Base-by-base conservation (phyloP, 768 basidiomycete genomes). In the Collybia sp. region DNA sequence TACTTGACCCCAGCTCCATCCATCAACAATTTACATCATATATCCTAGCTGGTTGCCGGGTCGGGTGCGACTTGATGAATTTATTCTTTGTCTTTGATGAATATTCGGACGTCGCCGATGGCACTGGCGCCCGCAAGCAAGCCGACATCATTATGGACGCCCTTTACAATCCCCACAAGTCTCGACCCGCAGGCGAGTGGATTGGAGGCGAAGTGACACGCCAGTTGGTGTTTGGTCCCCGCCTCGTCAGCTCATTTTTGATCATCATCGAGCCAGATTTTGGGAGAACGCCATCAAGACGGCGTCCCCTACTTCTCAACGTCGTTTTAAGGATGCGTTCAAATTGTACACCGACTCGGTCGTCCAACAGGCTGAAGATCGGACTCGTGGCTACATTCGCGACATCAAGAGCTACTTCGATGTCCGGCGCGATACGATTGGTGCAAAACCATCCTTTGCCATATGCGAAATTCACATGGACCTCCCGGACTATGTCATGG, bases 1-100 rank as follows among this genome's bases (percentile, higher is more conserved):
- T n/a, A n/a, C 71, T 8, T 30, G 53, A 36, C 34, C 12, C 36
- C 13, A 40, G 11, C n/a, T 25, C 17, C 6, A 37, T 37, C 17
- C 6, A 16, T 32, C 32, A 16, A 34, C 12, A 33, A 34, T 19
- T 8, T 11, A 15, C 30, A 5, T 44, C 20, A 30, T 34, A 11
- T 34, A 16, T 12, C 18, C 31, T 12, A 18, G 30, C 12, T 16
- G 15, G 16, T 34, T 18, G 13, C 16, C 63, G 72, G 12, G 59
- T 65, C 11, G 67, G 61, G 8, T 75, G 76, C 43, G 77, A 79
- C 46, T 56, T 79, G 41, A 77, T 80, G 73, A 68, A 73, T 33
- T 49, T 77, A 5, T 67, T 76, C 53, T 79, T 75, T 51, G 46
- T 78, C 34, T 64, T 72, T 52, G 79, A 81, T 52, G 73, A 77